Evolutionary conservation across 495 filamentous ascomycete species (phyloP).

Genomic region (Podospora pseudoanserina): DNA sequence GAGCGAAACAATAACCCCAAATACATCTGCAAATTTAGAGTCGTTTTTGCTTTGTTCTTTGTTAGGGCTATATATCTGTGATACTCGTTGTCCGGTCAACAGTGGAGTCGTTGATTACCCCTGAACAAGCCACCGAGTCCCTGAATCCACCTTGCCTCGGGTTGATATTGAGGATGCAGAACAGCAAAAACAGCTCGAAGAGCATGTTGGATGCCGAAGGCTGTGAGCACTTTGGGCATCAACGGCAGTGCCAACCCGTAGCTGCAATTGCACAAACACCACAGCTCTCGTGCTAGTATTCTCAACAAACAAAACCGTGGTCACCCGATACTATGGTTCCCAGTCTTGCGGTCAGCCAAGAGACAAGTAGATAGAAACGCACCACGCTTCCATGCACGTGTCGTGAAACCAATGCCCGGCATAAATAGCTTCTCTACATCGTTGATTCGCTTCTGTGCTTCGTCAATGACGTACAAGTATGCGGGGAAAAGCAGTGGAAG

Average conservation of each 20-base stretch:
- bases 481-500: background rate
- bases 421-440: background rate
- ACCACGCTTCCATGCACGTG: background rate
- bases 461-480: background rate
- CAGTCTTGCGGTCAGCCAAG: background rate
- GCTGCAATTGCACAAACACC: background rate
- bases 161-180: too few relatives aligned
- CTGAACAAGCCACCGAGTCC: background rate
- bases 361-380: background rate
- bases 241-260: background rate
- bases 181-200: too few relatives aligned
- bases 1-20: too few relatives aligned
- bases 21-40: too few relatives aligned
- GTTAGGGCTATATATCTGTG: too few relatives aligned
- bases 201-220: too few relatives aligned
- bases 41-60: too few relatives aligned
- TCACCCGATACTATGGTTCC: background rate
- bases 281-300: background rate
- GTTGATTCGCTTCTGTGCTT: background rate
- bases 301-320: background rate
- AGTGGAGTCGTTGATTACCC: background rate
- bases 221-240: background rate
- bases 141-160: background rate
- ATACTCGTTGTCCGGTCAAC: background rate
- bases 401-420: background rate